Evolutionary conservation across 331 rosid species (phyloP).

Genomic region (Saraca asoca): DNA sequence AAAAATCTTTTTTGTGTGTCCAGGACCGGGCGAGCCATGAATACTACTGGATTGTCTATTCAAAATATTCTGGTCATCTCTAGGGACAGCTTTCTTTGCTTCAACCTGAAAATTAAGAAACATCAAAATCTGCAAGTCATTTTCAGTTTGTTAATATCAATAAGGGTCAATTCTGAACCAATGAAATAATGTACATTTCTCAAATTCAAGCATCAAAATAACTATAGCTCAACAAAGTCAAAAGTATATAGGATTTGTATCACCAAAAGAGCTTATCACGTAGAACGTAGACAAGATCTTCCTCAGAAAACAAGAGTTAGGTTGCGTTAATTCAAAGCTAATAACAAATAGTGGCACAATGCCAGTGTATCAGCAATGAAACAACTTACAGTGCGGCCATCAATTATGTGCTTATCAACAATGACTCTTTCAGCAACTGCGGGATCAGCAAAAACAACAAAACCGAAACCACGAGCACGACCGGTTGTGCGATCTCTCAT

Average conservation of each 20-base stretch:
- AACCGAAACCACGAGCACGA: conserved; percentile 96
- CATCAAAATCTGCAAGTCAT: conserved; percentile 35
- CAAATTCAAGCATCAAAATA: conserved; percentile 19
- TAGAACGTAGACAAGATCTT: conserved; percentile 16
- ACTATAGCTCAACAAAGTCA: conserved; percentile 6
- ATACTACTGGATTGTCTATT: conserved; percentile 52
- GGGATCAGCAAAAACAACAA: conserved; percentile 86
- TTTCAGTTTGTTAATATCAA: conserved; percentile 8
- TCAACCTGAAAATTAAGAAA: conserved; percentile 71
- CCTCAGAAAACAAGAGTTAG: conserved; percentile 18
- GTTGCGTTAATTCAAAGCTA: not conserved
- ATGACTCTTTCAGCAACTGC: conserved; percentile 83
- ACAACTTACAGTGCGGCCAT: conserved; percentile 83
- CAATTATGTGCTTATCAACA: conserved; percentile 84
- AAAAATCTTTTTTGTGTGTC: conserved; percentile 82
- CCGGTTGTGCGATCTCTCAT: conserved; percentile 96
- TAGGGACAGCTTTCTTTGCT: conserved; percentile 96
- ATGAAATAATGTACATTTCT: conserved; percentile 28
- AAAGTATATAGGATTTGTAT: conserved; percentile 7
- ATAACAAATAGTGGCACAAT: conserved; percentile 26
- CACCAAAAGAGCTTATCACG: conserved; percentile 19
- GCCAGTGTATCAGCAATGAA: conserved; percentile 30
- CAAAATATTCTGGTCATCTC: conserved; percentile 76
- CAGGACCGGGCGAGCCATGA: conserved; percentile 79
- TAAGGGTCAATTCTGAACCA: conserved; percentile 28